A percentile compares a stretch with the other conserved stretches of the same genome.
These are phyloP conservation scores for Myxozyma udenii DNA, from an alignment of 805 yeast species.

Conservation along the genomic window DNA sequence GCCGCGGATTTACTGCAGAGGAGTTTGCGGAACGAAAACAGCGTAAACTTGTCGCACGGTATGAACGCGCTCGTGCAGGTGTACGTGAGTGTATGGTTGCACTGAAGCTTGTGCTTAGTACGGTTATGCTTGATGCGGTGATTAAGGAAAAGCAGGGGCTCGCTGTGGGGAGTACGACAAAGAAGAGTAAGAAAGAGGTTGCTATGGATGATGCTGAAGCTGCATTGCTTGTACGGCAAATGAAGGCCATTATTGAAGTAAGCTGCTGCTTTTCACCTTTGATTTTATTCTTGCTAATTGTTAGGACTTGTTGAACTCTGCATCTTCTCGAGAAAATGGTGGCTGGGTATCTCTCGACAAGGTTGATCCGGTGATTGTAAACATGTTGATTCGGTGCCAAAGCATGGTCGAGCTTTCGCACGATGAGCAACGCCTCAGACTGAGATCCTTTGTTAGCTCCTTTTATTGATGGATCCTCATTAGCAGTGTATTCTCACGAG, in stretches of 20 bases:
- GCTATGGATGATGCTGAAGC: background rate
- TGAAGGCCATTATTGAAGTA: background rate
- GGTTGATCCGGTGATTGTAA: background rate
- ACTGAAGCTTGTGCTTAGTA: background rate
- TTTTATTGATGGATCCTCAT: background rate
- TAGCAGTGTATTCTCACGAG: too few species aligned
- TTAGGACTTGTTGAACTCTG: background rate
- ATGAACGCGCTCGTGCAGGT: background rate
- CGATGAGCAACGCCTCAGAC: background rate
- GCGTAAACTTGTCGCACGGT: background rate
- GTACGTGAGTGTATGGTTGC: background rate
- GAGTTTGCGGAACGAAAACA: background rate
- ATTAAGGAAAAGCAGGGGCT: background rate
- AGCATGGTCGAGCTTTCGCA: background rate
- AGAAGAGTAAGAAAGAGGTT: background rate
- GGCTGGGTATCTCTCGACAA: background rate
- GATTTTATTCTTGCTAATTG: too few species aligned
- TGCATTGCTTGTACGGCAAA: background rate
- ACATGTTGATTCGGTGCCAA: background rate
- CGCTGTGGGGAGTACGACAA: background rate
- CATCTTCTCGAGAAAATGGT: background rate
- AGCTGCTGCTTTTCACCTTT: background rate
- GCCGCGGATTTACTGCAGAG: background rate
- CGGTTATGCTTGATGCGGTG: background rate
- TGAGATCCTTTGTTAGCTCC: background rate